These are phyloP conservation scores for Sporothrix euskadiensis DNA, from an alignment of 2,329 filamentous ascomycete species.

Conservation along the genomic window DNA sequence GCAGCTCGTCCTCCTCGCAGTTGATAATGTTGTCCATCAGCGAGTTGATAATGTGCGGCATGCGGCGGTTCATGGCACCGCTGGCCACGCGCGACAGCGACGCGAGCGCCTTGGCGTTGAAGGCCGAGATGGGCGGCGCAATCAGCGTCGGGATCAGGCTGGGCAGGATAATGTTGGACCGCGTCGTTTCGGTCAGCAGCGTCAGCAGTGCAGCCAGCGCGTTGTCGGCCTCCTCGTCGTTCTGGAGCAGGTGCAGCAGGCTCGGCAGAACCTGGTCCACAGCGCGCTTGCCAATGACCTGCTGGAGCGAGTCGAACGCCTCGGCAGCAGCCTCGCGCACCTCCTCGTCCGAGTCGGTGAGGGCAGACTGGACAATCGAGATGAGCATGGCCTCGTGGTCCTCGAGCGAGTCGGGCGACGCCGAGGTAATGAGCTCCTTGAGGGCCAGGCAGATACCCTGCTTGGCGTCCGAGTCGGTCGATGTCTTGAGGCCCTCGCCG, in stretches of 20 bases:
- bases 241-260: slow-evolving; percentile 84
- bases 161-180: slow-evolving; percentile 94
- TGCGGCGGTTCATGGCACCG: slow-evolving; percentile 81
- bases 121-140: slow-evolving; percentile 83
- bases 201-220: slow-evolving; percentile 90
- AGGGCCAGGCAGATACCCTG: slow-evolving; percentile 97
- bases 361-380: slow-evolving; percentile 85
- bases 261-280: slow-evolving; percentile 94
- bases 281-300: slow-evolving; percentile 88
- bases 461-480: slow-evolving; percentile 87
- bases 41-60: slow-evolving; percentile 88
- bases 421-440: slow-evolving; percentile 87
- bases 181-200: slow-evolving; percentile 85
- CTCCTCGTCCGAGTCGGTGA: slow-evolving; percentile 85
- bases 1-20: slow-evolving; percentile 71
- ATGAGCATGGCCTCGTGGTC: slow-evolving; percentile 95
- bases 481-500: slow-evolving; percentile 84
- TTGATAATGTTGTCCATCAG: slow-evolving; percentile 90
- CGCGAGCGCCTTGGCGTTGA: slow-evolving; percentile 92
- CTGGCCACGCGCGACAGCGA: slow-evolving; percentile 91
- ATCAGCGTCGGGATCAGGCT: slow-evolving; percentile 94
- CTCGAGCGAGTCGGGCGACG: slow-evolving; percentile 83
- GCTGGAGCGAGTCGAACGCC: slow-evolving; percentile 92
- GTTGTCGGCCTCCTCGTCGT: slow-evolving; percentile 84
- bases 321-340: slow-evolving; percentile 95